Evolutionary conservation across 257 asterid genomes (phyloP).

Genomic region (Lycium barbarum): DNA sequence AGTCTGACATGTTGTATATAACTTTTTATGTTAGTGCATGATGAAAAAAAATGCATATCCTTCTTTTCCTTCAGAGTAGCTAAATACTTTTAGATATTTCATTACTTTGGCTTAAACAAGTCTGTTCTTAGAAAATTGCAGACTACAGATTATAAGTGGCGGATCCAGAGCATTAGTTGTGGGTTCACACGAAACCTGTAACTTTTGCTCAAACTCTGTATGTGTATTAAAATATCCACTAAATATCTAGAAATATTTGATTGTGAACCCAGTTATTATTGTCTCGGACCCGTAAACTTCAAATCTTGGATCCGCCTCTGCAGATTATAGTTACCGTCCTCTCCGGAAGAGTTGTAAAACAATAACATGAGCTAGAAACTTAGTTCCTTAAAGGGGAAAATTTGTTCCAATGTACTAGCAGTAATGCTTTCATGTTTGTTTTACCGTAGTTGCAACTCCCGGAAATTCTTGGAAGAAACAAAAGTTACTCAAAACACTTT

Average conservation of each 20-base stretch:
- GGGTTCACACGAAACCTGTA: too few relatives aligned
- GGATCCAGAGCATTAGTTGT: too few relatives aligned
- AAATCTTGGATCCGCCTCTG: too few relatives aligned
- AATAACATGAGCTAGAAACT: neutral
- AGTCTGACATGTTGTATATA: neutral
- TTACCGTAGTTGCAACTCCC: neutral
- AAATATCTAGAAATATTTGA: too few relatives aligned
- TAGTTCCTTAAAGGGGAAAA: neutral
- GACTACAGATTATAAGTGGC: neutral
- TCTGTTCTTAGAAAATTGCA: neutral
- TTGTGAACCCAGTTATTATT: too few relatives aligned
- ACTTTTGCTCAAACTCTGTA: too few relatives aligned
- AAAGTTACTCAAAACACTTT: neutral
- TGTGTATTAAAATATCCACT: too few relatives aligned
- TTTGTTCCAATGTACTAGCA: neutral
- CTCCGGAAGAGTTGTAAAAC: neutral
- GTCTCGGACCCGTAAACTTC: too few relatives aligned
- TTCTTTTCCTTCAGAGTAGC: neutral
- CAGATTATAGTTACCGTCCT: neutral
- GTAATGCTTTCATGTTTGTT: neutral
- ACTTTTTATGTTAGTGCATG: neutral
- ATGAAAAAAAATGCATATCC: conserved; percentile 12
- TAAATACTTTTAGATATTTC: conserved; percentile 3
- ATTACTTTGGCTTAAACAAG: neutral
- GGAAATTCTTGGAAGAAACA: neutral